Evolutionary conservation across 1,139 yeast species (phyloP), one percentile per base, ranked within the genome.

Genomic region (Chernovozyma sophiae-reginae): DNA sequence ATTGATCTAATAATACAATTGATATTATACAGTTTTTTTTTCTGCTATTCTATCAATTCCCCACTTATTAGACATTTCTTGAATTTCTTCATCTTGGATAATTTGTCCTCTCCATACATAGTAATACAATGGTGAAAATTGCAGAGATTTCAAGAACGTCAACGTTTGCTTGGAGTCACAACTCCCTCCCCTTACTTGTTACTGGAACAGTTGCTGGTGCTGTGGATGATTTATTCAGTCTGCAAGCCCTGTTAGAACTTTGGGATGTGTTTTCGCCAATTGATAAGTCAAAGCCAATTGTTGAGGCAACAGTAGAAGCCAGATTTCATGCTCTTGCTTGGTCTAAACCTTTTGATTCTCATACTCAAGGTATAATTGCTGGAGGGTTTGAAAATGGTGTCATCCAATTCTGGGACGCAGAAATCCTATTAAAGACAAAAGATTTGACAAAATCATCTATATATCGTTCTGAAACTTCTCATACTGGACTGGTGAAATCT

Each of bases 181-280:
- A 81, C 50, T 64, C 74, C 36, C 68, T 81, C 42, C 95, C 96
- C 19, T 62, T 79, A 41, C 62, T 90, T 49, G 97, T 87, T 20
- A 79, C 96, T 1, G 98, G 96, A 30, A 84, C 97, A 0, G 86
- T 86, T 16, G 92, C 97, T 1, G 97, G 97, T 13, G 95, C 97
- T 13, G 84, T 92, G 49, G 97, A 87, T 55, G 86, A 85, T 35
- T 79, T 84, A 54, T 89, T 90, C 61, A 81, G 90, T 34, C 79
- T 95, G 26, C 73, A 81, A 26, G 81, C 96, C 3, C 65, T 75
- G 22, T 66, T 92, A 43, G 94, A 87, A 51, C 69, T 92, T 43
- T 85, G 95, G 86, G 80, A 80, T 47, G 72, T 85, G 6, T 74
- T 87, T 43, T 62, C 79, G 25, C 55, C 71, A 46, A 53, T 62